A percentile compares a stretch with the other conserved stretches of the same genome.
Conservation (phyloP, 2,329 filamentous ascomycete genomes). For the Hymenoscyphus fraxineus region DNA sequence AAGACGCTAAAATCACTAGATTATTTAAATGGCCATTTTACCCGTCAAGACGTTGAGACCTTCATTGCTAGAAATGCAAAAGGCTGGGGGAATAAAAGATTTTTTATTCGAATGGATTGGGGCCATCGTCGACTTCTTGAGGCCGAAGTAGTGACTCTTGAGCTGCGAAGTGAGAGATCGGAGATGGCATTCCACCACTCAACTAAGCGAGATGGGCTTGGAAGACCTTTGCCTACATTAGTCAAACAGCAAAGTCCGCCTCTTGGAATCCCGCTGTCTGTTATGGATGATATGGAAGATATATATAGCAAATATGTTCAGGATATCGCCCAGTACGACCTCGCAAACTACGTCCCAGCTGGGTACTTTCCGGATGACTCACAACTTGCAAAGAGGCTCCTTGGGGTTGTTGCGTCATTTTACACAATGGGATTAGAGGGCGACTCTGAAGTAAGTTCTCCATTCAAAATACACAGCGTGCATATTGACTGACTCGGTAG, state of each 20-base stretch:
- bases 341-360: constrained; percentile 22
- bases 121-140: constrained; percentile 26
- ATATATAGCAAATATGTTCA: constrained; percentile 28
- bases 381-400: constrained; percentile 26
- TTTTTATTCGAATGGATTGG: constrained; percentile 29
- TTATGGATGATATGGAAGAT: constrained; percentile 31
- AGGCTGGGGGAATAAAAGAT: constrained; percentile 27
- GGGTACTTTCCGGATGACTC: constrained; percentile 30
- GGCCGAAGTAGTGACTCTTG: constrained; percentile 29
- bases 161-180: constrained; percentile 22
- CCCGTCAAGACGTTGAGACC: constrained; percentile 27
- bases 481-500: constrained; percentile 20
- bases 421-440: constrained; percentile 23
- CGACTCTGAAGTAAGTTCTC: constrained; percentile 26
- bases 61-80: constrained; percentile 29
- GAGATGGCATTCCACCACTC: constrained; percentile 28
- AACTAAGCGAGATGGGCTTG: constrained; percentile 17
- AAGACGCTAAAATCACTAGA: constrained; percentile 20
- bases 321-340: constrained; percentile 26
- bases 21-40: constrained; percentile 31
- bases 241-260: constrained; percentile 29
- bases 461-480: neutral
- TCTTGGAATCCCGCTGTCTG: constrained; percentile 28
- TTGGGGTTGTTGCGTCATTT: constrained; percentile 24
- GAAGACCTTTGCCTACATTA: constrained; percentile 15